Evolutionary conservation across 2,329 filamentous ascomycete genomes (phyloP), one percentile per base, ranked within the genome.

Genomic region (Verruconis gallopava): DNA sequence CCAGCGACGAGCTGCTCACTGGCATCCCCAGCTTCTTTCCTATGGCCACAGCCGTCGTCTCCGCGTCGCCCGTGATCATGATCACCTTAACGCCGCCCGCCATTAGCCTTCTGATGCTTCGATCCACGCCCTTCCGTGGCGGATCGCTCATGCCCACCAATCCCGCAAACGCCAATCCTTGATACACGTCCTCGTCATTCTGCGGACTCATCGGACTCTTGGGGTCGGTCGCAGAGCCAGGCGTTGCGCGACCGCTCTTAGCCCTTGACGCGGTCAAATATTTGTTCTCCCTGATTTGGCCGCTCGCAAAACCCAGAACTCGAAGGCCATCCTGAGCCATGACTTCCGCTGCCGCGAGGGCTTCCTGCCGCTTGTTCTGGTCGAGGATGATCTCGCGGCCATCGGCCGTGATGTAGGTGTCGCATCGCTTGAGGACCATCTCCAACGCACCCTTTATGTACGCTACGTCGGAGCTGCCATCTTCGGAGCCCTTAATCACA

Each of bases 41-140:
- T 56, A 98, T 96, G 1, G 91, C 91, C 36, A 95, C 71, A 2
- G 91, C 91, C 2, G 91, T 98, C 1, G 85, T 85, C 58, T 96
- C 86, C 13, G 91, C 85, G 59, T 98, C 91, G 45, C 91, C 91
- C 6, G 91, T 98, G 50, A 98, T 96, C 91, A 98, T 98, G 52
- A 98, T 93, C 37, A 98, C 85, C 59, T 86, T 91, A 48, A 98
- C 91, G 30, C 89, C 89, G 42, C 91, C 91, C 38, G 85, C 78
- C 80, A 96, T 89, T 43, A 98, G 67, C 47, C 82, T 80, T 50
- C 85, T 75, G 50, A 98, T 95, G 4, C 89, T 86, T 48, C 81
- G 79, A 50, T 85, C 82, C 5, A 98, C 91, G 34, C 86, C 86
- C 49, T 86, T 85, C 38, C 91, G 73, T 2, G 91, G 91, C 3